Evolutionary conservation across 768 basidiomycete species (phyloP), one percentile per base, ranked within the genome.

Genomic region (Tylopilus plumbeoviolaceoides): DNA sequence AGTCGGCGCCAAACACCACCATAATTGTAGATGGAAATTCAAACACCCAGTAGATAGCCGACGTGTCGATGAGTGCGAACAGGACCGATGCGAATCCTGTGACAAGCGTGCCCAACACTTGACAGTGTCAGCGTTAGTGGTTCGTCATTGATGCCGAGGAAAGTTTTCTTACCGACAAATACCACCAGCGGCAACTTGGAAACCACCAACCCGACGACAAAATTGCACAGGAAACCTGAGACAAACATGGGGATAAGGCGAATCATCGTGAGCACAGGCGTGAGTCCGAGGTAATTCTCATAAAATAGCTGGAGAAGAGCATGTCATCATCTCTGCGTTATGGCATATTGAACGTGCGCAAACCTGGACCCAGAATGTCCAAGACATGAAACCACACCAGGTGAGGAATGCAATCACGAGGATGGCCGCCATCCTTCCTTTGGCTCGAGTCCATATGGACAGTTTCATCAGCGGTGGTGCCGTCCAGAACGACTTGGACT

Each of bases 1-100:
- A 87, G 60, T 91, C 89, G 1, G 82, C 87, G 17, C 89, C 89
- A 44, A 88, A 76, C 12, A 90, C 89, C 18, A 78, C 70, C 42
- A 86, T 54, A 38, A 81, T 68, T 0, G 85, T 77, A 1, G 83
- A 78, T 0, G 87, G 86, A 67, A 91, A 91, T 7, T 80, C 83
- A 53, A 76, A 86, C 1, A 84, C 85, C 89, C 89, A 91, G 59
- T 84, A 91, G 1, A 81, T 67, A 6, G 73, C 73, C 0, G 65
- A 55, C 0, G 84, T 78, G 23, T 79, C 58, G 55, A 90, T 85
- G 4, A 87, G 56, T 1, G 88, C 89, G 60, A 90, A 87, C 7
- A 90, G 70, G 9, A 90, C 67, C 52, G 75, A 77, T 0, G 85
- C 84, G 10, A 67, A 44, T 5, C 75, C 73, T 0, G 89, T 89